Percentiles rank a stretch among this genome's conserved stretches.
Evolutionary conservation across 805 yeast species (phyloP).

Genomic region (Metschnikowia gruessii): DNA sequence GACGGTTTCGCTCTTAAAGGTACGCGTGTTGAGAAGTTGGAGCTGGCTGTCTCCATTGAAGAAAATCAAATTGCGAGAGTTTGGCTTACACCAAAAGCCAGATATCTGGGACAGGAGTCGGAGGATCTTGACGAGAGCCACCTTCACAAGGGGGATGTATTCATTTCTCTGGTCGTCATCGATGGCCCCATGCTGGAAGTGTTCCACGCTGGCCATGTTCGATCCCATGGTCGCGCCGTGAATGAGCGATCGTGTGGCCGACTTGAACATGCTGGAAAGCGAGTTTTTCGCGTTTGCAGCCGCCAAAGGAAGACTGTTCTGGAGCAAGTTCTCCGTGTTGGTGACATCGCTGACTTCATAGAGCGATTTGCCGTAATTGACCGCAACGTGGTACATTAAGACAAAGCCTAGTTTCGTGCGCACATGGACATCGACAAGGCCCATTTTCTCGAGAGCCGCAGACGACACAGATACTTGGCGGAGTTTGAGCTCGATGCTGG

Average conservation of each 20-base stretch:
- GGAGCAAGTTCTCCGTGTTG: conserved; percentile 30
- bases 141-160: conserved; percentile 27
- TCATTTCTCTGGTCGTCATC: conserved; percentile 34
- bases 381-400: conserved; percentile 21
- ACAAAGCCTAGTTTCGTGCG: conserved; percentile 13
- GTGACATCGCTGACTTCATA: conserved; percentile 30
- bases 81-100: conserved; percentile 36
- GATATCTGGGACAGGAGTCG: conserved; percentile 33
- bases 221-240: conserved; percentile 22
- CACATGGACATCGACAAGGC: conserved; percentile 14
- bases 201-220: conserved; percentile 37
- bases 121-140: conserved; percentile 31
- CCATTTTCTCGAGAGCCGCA: conserved; percentile 26
- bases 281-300: conserved; percentile 25
- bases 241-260: conserved; percentile 34
- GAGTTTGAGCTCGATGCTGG: conserved; percentile 16
- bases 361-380: conserved; percentile 31
- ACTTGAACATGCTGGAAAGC: conserved; percentile 28
- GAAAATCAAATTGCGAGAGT: conserved; percentile 38
- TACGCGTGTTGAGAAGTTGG: conserved; percentile 35
- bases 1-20: conserved; percentile 29
- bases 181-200: conserved; percentile 25
- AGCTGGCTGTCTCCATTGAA: conserved; percentile 26
- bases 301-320: conserved; percentile 35
- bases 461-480: conserved; percentile 38